phyloP scores from a whole-genome alignment of 2,329 filamentous ascomycete species.

The Exophiala bonariae region DNA sequence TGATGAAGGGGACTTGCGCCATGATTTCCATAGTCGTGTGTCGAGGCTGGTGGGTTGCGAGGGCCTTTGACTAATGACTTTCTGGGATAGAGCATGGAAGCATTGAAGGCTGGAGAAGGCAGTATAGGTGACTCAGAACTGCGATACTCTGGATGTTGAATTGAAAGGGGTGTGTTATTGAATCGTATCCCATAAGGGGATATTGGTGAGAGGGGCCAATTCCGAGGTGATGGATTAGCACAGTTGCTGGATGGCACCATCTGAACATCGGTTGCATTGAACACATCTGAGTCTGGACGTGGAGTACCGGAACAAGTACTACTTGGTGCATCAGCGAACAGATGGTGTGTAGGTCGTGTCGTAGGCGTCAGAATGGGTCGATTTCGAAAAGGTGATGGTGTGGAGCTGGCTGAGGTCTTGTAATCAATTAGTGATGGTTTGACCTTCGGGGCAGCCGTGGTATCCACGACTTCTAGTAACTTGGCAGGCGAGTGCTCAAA shows the following conservation, averaged over 20 bases:
- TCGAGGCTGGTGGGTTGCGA: slow-evolving; percentile 24
- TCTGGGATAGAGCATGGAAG: slow-evolving; percentile 12
- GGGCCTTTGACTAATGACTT: slow-evolving; percentile 21
- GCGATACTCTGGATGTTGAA: background rate
- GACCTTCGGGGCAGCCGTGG: background rate
- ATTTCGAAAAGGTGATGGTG: slow-evolving; percentile 17
- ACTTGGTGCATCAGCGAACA: slow-evolving; percentile 8
- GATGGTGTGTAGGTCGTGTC: slow-evolving; percentile 8
- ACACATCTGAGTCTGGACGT: slow-evolving; percentile 18
- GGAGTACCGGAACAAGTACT: slow-evolving; percentile 10
- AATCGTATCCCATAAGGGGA: background rate
- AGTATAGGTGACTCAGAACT: slow-evolving; percentile 14
- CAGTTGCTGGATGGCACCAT: background rate
- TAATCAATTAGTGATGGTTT: slow-evolving; percentile 2
- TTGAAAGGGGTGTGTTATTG: background rate
- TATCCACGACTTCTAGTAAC: too few species aligned
- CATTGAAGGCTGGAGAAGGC: slow-evolving; percentile 16
- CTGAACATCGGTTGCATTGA: slow-evolving; percentile 3
- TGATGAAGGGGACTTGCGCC: slow-evolving; percentile 21
- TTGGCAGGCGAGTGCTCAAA: too few species aligned
- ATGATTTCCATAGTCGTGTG: slow-evolving; percentile 20
- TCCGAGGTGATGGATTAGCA: slow-evolving; percentile 2
- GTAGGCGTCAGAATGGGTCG: slow-evolving; percentile 14
- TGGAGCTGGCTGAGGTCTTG: background rate
- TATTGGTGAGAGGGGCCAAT: slow-evolving; percentile 12